Conservation (phyloP, 2,329 filamentous ascomycete species). For the Colletotrichum agaves region DNA sequence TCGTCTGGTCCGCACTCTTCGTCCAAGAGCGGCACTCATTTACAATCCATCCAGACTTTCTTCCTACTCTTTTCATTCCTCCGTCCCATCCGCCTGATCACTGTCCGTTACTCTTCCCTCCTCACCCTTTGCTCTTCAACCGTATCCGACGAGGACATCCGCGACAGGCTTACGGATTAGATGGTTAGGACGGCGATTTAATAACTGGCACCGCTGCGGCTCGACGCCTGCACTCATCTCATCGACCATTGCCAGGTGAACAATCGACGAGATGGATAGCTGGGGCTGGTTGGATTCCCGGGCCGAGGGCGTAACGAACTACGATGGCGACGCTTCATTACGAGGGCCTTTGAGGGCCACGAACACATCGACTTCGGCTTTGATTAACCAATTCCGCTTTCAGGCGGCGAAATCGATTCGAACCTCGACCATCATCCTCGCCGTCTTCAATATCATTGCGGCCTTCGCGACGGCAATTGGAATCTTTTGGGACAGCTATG, state of each 20-base stretch:
- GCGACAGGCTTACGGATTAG: constrained; percentile 48
- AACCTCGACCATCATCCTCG: constrained; percentile 70
- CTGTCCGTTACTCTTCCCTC: constrained; percentile 38
- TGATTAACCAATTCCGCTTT: constrained; percentile 64
- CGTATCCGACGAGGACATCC: constrained; percentile 20
- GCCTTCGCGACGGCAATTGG: constrained; percentile 66
- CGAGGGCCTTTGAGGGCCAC: constrained; percentile 42
- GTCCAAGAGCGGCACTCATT: constrained; percentile 33
- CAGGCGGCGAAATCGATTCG: constrained; percentile 67
- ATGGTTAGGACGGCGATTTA: constrained; percentile 46
- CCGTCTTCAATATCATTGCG: constrained; percentile 69
- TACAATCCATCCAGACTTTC: constrained; percentile 36
- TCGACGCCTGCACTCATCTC: constrained; percentile 44
- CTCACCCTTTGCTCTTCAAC: constrained; percentile 18
- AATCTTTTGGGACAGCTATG: constrained; percentile 68
- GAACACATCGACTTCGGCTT: constrained; percentile 53
- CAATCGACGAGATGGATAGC: constrained; percentile 39
- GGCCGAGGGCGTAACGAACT: constrained; percentile 39
- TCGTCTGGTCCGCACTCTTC: constrained; percentile 54
- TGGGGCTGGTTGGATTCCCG: constrained; percentile 41
- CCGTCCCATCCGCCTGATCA: constrained; percentile 40
- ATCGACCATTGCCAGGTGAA: constrained; percentile 38
- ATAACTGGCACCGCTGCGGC: constrained; percentile 47
- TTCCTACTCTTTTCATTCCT: constrained; percentile 40
- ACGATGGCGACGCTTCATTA: constrained; percentile 42